Conservation (phyloP, 2,329 filamentous ascomycete species). For the Cladosporium austrohemisphaericum region DNA sequence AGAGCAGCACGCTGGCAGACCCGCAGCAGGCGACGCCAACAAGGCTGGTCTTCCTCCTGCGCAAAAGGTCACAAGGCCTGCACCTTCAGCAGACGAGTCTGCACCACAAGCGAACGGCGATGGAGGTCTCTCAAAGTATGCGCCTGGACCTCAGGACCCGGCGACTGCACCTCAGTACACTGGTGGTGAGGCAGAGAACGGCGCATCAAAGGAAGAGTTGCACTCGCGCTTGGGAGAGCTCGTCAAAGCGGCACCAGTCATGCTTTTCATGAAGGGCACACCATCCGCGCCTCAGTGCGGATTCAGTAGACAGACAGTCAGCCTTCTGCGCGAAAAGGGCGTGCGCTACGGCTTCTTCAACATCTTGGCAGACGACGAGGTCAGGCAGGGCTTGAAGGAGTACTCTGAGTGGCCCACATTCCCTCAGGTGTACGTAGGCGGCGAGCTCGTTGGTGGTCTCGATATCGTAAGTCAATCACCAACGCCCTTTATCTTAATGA, state of each 20-base stretch:
- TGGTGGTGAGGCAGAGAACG: conserved; percentile 35
- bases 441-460: conserved; percentile 85
- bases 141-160: conserved; percentile 41
- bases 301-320: conserved; percentile 87
- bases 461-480: conserved; percentile 74
- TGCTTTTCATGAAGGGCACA: conserved; percentile 99
- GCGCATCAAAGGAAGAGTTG: conserved; percentile 70
- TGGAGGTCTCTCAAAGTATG: conserved; percentile 42
- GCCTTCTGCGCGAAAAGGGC: conserved; percentile 77
- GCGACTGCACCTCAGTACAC: conserved; percentile 47
- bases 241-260: conserved; percentile 92
- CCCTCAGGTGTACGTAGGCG: conserved; percentile 87
- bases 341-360: conserved; percentile 99
- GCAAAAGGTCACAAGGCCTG: conserved; percentile 44
- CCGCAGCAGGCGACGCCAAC: conserved; percentile 32
- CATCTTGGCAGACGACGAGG: conserved; percentile 94
- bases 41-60: conserved; percentile 39
- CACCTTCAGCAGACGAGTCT: conserved; percentile 35
- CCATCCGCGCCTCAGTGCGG: conserved; percentile 83
- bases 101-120: conserved; percentile 33
- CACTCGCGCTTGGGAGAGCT: conserved; percentile 76
- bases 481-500: neutral
- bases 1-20: conserved; percentile 68
- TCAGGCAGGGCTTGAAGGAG: conserved; percentile 92
- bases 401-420: conserved; percentile 99